Base-by-base conservation (phyloP, 192 early-diverging fungal species). In the Umbelopsis isabellina region DNA sequence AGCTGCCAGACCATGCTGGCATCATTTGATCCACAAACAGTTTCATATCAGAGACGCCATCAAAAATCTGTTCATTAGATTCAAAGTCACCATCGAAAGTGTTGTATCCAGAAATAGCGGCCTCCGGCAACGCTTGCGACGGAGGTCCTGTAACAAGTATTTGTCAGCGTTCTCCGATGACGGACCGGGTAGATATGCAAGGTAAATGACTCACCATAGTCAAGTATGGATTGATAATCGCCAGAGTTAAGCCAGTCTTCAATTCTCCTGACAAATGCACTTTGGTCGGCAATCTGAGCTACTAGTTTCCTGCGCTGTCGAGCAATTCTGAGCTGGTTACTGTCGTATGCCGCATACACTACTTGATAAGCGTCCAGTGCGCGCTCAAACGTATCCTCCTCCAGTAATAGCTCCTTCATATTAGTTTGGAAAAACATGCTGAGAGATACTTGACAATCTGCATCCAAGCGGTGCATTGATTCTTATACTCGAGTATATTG, bases 311-410 rank as follows among this genome's bases (percentile, higher is more conserved):
- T 30, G 12, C 55, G 25, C 16, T 61, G 27, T 25, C 55, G 55
- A 33, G 55, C 55, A 30, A 61, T 7, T 61, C 18, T 25, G 0
- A 61, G 10, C 33, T 30, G 55, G 5, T 61, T 16, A 13, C 37
- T 4, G 27, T 61, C 55, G 13, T 35, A 5, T 3, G 27, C 23
- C 4, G 55, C 55, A 61, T n/a, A 25, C 3, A 61, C 30, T 7
- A 61, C 55, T 18, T 61, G 55, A 30, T 61, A 61, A 15, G 33
- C 18, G 15, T 61, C 55, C 16, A 61, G 25, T 61, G 55, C 27
- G 27, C 55, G 25, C 55, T 61, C 55, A 35, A 61, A 61, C 0
- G 30, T 4, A 35, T 61, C 33, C 16, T 35, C 55, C 16, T 61
- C 55, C 27, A 11, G 18, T 2, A 61, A 15, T 1, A 61, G 13